phyloP scores from a whole-genome alignment of 176 grass and related monocot genomes.

The Urochloa ruziziensis region DNA sequence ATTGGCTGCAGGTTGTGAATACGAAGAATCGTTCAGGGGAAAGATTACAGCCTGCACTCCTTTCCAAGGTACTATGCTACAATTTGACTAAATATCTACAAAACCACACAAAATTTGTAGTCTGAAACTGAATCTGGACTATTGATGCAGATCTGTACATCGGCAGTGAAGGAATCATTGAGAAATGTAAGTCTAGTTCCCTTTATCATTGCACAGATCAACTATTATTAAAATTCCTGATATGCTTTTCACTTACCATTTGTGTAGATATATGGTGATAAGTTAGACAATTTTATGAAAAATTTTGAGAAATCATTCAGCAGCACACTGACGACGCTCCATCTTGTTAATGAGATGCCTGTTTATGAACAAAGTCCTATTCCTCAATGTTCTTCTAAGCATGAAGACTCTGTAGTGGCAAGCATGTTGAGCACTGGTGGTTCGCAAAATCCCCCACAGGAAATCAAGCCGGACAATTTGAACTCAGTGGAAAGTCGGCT shows the following conservation, averaged over 20 bases:
- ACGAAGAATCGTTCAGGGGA: conserved; percentile 40
- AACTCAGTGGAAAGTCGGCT: conserved; percentile 39
- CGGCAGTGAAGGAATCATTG: conserved; percentile 85
- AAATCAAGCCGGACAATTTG: conserved; percentile 11
- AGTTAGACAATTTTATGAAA: conserved; percentile 66
- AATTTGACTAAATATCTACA: conserved; percentile 4
- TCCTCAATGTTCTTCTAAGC: conserved; percentile 33
- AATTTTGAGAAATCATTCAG: conserved; percentile 97
- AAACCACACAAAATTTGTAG: not conserved
- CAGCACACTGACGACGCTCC: conserved; percentile 87
- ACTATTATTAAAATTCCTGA: not conserved
- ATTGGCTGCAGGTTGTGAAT: conserved; percentile 53
- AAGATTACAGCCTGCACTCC: conserved; percentile 42
- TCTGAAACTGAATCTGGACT: not conserved
- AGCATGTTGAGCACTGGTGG: conserved; percentile 30
- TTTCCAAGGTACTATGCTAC: conserved; percentile 53
- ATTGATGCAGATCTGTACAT: conserved; percentile 74
- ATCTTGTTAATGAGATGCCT: conserved; percentile 62
- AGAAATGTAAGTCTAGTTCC: conserved; percentile 64
- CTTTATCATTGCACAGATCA: not conserved
- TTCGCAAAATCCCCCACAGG: not conserved
- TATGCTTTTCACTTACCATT: conserved; percentile 1
- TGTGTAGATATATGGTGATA: conserved; percentile 85
- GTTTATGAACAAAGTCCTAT: conserved; percentile 21
- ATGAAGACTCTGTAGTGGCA: conserved; percentile 25